These are phyloP conservation scores for Solanum pennellii DNA, from an alignment of 257 asterid genomes.

Conservation along the genomic window DNA sequence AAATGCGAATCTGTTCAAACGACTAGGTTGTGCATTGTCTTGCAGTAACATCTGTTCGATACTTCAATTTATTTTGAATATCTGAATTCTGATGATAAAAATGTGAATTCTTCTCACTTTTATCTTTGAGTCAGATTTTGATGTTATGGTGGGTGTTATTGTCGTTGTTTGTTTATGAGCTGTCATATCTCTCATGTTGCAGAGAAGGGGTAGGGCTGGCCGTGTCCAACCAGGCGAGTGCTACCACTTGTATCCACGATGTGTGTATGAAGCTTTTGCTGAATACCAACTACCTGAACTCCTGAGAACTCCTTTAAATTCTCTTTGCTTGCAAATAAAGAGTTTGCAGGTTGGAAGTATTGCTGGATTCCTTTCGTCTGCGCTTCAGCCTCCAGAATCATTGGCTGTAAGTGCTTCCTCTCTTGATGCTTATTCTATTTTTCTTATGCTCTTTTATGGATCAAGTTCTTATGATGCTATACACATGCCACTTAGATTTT, in stretches of 20 bases:
- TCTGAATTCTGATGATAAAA: not conserved
- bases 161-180: not conserved
- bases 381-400: slow-evolving; percentile 91
- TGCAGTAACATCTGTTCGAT: not conserved
- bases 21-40: not conserved
- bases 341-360: slow-evolving; percentile 82
- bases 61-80: not conserved
- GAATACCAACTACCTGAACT: slow-evolving; percentile 98
- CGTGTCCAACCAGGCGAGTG: slow-evolving; percentile 98
- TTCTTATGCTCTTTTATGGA: not conserved
- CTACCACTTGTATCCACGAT: slow-evolving; percentile 85
- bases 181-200: slow-evolving; percentile 16
- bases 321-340: slow-evolving; percentile 97
- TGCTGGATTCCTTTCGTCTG: slow-evolving; percentile 80
- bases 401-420: slow-evolving; percentile 58
- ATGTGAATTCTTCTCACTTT: not conserved
- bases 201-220: slow-evolving; percentile 99
- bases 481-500: not conserved
- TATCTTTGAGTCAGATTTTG: not conserved
- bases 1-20: not conserved
- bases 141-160: not conserved
- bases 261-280: slow-evolving; percentile 92
- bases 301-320: slow-evolving; percentile 87
- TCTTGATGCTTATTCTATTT: not conserved
- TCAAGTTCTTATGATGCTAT: not conserved